Percentiles rank a stretch among this genome's conserved stretches.
Conservation (phyloP, 331 rosid genomes). For the Erythrophleum ivorense region DNA sequence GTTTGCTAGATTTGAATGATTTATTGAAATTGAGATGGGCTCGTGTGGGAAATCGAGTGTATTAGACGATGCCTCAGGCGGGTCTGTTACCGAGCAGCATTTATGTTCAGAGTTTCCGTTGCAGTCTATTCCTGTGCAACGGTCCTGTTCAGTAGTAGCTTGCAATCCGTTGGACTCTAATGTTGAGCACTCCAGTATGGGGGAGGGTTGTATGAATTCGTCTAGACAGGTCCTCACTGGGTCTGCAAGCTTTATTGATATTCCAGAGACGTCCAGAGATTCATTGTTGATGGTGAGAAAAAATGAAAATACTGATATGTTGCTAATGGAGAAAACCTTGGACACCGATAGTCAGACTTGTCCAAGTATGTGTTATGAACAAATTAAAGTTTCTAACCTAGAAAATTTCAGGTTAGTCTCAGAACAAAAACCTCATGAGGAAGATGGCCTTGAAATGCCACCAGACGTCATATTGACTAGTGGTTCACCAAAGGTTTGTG, state of each 20-base stretch:
- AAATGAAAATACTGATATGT: slow-evolving; percentile 42
- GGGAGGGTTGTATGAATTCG: slow-evolving; percentile 39
- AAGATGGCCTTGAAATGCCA: slow-evolving; percentile 42
- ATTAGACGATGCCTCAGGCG: slow-evolving; percentile 47
- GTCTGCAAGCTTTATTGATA: slow-evolving; percentile 43
- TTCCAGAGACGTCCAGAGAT: slow-evolving; percentile 43
- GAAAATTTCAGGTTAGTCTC: slow-evolving; percentile 33
- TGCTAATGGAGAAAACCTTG: slow-evolving; percentile 35
- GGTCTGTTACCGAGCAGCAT: slow-evolving; percentile 49
- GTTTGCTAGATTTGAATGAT: slow-evolving; percentile 41
- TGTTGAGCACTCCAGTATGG: slow-evolving; percentile 35
- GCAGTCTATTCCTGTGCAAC: slow-evolving; percentile 57
- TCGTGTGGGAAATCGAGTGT: slow-evolving; percentile 62
- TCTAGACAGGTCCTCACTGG: slow-evolving; percentile 32
- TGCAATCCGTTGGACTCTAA: slow-evolving; percentile 43
- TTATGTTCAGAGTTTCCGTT: slow-evolving; percentile 49
- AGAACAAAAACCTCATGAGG: slow-evolving; percentile 44
- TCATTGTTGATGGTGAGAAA: slow-evolving; percentile 38
- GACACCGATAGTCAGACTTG: slow-evolving; percentile 43
- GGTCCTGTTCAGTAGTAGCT: slow-evolving; percentile 45
- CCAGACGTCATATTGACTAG: slow-evolving; percentile 32
- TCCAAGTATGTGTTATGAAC: slow-evolving; percentile 44
- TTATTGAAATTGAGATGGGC: slow-evolving; percentile 61
- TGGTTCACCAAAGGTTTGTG: slow-evolving; percentile 41
- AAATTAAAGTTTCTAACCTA: slow-evolving; percentile 34